Evolutionary conservation across 164 flowering plant species (phyloP).

Genomic region (Aristolochia fimbriata): DNA sequence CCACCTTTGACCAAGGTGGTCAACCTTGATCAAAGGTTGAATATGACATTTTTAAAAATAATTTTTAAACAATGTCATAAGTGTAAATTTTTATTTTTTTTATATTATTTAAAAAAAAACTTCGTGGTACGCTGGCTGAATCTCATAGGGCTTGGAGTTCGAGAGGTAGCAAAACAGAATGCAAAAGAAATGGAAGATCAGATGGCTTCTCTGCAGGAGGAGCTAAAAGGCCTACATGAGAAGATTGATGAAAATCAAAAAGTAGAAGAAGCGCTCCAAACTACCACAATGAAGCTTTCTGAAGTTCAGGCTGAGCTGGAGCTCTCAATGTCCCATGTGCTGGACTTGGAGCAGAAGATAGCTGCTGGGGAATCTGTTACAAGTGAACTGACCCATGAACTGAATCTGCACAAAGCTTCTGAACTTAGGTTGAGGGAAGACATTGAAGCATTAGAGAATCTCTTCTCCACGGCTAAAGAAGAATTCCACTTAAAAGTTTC

Average conservation of each 20-base stretch:
- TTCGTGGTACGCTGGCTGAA: constrained; percentile 54
- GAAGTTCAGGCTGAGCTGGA: constrained; percentile 45
- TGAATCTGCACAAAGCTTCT: constrained; percentile 41
- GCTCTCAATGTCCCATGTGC: constrained; percentile 36
- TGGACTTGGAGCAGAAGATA: constrained; percentile 41
- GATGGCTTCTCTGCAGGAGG: constrained; percentile 49
- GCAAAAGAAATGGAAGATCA: constrained; percentile 66
- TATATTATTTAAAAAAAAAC: too few relatives aligned
- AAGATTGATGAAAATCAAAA: constrained; percentile 58
- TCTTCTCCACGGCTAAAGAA: constrained; percentile 32
- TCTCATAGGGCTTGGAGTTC: constrained; percentile 55
- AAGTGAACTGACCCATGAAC: constrained; percentile 41
- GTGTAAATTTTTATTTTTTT: too few relatives aligned
- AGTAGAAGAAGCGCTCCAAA: constrained; percentile 53
- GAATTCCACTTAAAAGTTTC: constrained; percentile 47
- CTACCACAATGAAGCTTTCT: constrained; percentile 36
- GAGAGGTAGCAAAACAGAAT: constrained; percentile 46
- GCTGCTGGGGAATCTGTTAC: constrained; percentile 39
- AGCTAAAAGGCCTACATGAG: constrained; percentile 51
- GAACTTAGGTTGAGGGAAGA: constrained; percentile 53
- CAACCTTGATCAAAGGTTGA: too few relatives aligned
- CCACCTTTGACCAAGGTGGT: too few relatives aligned
- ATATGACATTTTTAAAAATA: too few relatives aligned
- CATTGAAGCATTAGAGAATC: constrained; percentile 29
- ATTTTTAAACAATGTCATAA: too few relatives aligned